These are phyloP conservation scores for Glycyrrhiza uralensis DNA, from an alignment of 306 rosid species.

Conservation along the genomic window DNA sequence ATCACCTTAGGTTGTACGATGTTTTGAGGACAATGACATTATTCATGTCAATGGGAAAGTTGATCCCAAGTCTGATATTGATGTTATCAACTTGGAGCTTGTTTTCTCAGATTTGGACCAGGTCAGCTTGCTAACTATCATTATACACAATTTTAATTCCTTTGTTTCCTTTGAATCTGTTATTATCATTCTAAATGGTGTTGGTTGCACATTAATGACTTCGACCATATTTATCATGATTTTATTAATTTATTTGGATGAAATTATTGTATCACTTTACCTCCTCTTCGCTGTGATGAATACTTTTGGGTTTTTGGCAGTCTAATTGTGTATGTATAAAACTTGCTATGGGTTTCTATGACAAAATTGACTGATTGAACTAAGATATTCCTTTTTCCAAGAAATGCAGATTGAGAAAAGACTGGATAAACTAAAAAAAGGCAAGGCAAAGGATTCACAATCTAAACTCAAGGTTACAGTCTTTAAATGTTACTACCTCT, in stretches of 20 bases:
- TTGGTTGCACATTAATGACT: background rate
- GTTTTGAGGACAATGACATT: constrained; percentile 94
- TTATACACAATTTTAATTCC: constrained; percentile 12
- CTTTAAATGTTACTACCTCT: background rate
- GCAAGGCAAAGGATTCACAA: constrained; percentile 81
- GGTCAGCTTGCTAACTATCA: constrained; percentile 50
- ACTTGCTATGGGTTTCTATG: constrained; percentile 8
- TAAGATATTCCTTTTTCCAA: constrained; percentile 49
- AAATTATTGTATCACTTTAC: constrained; percentile 11
- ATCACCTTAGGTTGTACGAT: constrained; percentile 70
- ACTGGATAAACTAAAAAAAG: constrained; percentile 85
- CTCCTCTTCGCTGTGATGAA: background rate
- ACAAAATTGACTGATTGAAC: constrained; percentile 45
- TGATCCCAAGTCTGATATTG: constrained; percentile 88
- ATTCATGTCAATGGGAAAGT: constrained; percentile 92
- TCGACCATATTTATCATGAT: constrained; percentile 1
- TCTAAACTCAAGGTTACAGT: constrained; percentile 69
- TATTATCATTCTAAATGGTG: background rate
- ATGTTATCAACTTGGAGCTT: constrained; percentile 93
- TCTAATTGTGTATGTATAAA: background rate
- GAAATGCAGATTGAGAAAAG: constrained; percentile 96
- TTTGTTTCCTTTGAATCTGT: constrained; percentile 5
- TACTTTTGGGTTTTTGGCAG: background rate
- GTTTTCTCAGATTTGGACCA: constrained; percentile 93
- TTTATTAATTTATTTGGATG: constrained; percentile 4